Conservation (phyloP, 345 rosid species). For the Rhodamnia argentea region DNA sequence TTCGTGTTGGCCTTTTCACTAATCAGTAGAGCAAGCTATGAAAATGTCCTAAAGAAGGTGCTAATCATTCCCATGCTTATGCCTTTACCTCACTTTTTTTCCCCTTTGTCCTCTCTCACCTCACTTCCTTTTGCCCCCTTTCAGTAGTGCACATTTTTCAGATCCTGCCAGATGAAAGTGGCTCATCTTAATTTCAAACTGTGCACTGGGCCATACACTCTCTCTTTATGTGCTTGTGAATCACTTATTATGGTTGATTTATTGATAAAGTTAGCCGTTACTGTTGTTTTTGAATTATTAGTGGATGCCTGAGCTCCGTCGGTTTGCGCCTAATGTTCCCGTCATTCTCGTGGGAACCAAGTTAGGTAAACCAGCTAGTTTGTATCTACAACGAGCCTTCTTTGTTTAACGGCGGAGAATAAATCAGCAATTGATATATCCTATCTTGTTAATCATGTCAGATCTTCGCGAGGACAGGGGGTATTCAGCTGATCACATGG, state of each 20-base stretch:
- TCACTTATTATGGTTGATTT: not conserved
- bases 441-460: constrained; percentile 3
- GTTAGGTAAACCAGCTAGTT: constrained; percentile 36
- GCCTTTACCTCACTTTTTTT: not conserved
- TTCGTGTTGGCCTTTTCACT: constrained; percentile 89
- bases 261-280: not conserved
- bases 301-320: constrained; percentile 99
- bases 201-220: not conserved
- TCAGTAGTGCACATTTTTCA: not conserved
- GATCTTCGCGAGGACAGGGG: constrained; percentile 85
- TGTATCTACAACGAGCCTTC: not conserved
- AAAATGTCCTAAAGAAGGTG: constrained; percentile 96
- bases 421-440: not conserved
- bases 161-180: constrained; percentile 5
- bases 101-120: not conserved
- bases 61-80: not conserved
- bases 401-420: not conserved
- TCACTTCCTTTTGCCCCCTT: not conserved
- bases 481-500: constrained; percentile 58
- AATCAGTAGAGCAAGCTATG: constrained; percentile 93
- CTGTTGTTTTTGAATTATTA: constrained; percentile 16
- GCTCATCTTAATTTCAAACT: not conserved
- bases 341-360: constrained; percentile 96
- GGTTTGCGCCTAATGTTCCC: constrained; percentile 94
- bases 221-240: not conserved